Evolutionary conservation across 1,284 basidiomycete species (phyloP).

Genomic region (Takashimella koratensis): DNA sequence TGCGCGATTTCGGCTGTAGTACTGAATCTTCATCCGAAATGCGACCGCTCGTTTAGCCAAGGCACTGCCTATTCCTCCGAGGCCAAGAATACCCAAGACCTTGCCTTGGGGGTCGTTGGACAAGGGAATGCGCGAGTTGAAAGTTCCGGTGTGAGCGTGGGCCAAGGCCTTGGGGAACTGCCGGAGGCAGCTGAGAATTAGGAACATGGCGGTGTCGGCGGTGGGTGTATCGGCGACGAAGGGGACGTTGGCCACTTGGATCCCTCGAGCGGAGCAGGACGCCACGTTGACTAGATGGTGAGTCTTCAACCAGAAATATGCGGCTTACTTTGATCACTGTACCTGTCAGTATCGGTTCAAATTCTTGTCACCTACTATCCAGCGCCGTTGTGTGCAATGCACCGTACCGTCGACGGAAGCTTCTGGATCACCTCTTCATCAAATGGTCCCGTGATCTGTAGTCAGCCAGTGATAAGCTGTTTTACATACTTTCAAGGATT

Average conservation of each 20-base stretch:
- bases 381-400: slow-evolving; percentile 26
- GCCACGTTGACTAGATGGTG: slow-evolving; percentile 55
- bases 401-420: slow-evolving; percentile 14
- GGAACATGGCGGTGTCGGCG: slow-evolving; percentile 78
- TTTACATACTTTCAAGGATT: slow-evolving; percentile 22
- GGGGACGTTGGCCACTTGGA: slow-evolving; percentile 76
- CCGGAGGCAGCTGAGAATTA: slow-evolving; percentile 70
- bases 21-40: slow-evolving; percentile 28
- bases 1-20: slow-evolving; percentile 65
- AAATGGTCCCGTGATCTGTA: slow-evolving; percentile 23
- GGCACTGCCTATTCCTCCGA: slow-evolving; percentile 22
- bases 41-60: slow-evolving; percentile 17
- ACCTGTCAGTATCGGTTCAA: no score
- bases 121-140: slow-evolving; percentile 51
- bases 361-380: no score
- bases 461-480: background rate
- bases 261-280: slow-evolving; percentile 66
- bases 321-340: slow-evolving; percentile 37
- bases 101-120: slow-evolving; percentile 16
- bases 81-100: slow-evolving; percentile 20
- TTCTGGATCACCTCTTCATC: slow-evolving; percentile 19
- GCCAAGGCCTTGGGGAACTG: slow-evolving; percentile 67
- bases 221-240: slow-evolving; percentile 82
- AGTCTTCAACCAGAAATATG: background rate
- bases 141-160: slow-evolving; percentile 55